phyloP scores from a whole-genome alignment of 2,329 filamentous ascomycete species.

The Sporothrix curviconia region DNA sequence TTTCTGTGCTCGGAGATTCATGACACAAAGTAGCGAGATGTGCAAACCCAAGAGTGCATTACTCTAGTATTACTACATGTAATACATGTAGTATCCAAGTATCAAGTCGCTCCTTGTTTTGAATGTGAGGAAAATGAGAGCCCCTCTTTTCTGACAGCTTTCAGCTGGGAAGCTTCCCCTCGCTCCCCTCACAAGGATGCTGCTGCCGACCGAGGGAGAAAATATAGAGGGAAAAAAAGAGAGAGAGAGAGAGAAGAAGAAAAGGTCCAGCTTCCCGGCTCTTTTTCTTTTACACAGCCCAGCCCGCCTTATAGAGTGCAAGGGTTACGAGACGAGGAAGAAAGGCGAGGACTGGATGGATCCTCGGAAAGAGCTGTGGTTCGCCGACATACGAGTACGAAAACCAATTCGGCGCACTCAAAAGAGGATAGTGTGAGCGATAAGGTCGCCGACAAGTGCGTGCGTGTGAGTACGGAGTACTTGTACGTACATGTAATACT shows the following conservation, averaged over 20 bases:
- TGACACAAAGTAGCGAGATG: neutral
- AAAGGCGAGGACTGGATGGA: neutral
- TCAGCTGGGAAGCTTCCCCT: neutral
- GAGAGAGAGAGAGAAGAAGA: neutral
- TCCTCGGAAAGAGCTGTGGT: neutral
- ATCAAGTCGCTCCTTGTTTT: neutral
- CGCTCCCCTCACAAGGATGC: too few species aligned
- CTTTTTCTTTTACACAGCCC: too few species aligned
- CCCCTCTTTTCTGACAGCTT: neutral
- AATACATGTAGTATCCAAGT: neutral
- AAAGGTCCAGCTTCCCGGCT: neutral
- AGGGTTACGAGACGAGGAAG: neutral
- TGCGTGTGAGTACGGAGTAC: too few species aligned
- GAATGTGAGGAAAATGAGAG: neutral
- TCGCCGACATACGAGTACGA: neutral
- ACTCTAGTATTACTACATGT: too few species aligned
- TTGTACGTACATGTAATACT: too few species aligned
- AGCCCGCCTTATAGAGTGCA: constrained; percentile 2
- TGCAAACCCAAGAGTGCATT: too few species aligned
- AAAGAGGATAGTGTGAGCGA: neutral
- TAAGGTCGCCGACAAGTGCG: neutral
- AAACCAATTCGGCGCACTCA: neutral
- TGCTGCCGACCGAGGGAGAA: neutral
- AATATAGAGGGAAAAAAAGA: neutral
- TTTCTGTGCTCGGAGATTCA: neutral